Conservation (phyloP, 768 basidiomycete genomes). For the Russula sp. region DNA sequence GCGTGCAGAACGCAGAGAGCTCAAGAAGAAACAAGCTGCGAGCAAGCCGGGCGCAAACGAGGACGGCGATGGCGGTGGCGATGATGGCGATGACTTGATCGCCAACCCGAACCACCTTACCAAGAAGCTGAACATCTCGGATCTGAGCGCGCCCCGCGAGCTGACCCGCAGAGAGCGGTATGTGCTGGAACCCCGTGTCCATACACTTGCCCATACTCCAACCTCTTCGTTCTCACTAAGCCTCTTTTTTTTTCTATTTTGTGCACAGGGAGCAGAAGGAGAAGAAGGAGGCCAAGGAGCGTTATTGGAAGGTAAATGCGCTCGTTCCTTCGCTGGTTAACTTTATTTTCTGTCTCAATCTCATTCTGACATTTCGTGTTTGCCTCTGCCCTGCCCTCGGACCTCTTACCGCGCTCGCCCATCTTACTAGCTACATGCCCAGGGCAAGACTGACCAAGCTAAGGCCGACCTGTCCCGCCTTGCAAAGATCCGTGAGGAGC, state of each 20-base stretch:
- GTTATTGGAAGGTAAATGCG: constrained; percentile 73
- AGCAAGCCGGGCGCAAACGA: constrained; percentile 39
- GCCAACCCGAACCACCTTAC: constrained; percentile 74
- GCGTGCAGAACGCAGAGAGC: constrained; percentile 68
- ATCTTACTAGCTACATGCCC: constrained; percentile 53
- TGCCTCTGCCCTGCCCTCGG: constrained; percentile 4
- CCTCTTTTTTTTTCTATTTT: not conserved
- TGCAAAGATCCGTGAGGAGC: constrained; percentile 79
- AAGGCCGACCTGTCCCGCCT: constrained; percentile 85
- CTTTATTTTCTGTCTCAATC: not conserved
- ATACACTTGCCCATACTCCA: not conserved
- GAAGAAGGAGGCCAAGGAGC: constrained; percentile 83
- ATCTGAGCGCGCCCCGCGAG: constrained; percentile 62
- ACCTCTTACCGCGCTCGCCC: not conserved
- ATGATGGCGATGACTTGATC: constrained; percentile 60
- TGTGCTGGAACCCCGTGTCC: constrained; percentile 15
- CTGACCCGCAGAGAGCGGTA: constrained; percentile 66
- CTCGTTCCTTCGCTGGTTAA: not conserved
- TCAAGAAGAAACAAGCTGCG: constrained; percentile 74
- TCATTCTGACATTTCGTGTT: not conserved
- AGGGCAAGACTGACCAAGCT: constrained; percentile 90
- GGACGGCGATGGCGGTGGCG: constrained; percentile 43
- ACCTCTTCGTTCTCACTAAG: constrained; percentile 1
- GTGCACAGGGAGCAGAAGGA: constrained; percentile 81
- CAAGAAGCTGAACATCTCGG: constrained; percentile 74